Percentiles rank a stretch among this genome's conserved stretches.
Conservation (phyloP, 139 green algal species). For the Zygnema cylindricum region DNA sequence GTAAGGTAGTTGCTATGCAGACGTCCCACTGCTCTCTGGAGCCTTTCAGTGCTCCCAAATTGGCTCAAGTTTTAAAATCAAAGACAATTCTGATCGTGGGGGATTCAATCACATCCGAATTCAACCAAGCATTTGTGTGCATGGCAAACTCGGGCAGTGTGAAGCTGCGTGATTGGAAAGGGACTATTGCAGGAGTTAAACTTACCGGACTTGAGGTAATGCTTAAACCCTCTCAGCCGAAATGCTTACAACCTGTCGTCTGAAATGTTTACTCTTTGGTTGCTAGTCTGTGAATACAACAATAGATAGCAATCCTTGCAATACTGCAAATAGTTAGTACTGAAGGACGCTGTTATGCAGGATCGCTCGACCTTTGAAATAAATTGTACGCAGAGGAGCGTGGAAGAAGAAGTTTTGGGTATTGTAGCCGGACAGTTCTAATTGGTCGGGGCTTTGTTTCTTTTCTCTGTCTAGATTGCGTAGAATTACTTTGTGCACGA, state of each 20-base stretch:
- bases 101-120: not conserved
- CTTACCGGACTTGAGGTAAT: not conserved
- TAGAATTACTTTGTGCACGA: not conserved
- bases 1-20: too few species aligned
- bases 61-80: not conserved
- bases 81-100: not conserved
- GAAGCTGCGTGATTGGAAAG: not conserved
- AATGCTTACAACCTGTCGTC: not conserved
- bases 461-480: not conserved
- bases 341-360: too few species aligned
- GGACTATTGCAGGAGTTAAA: not conserved
- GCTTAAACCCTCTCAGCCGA: not conserved
- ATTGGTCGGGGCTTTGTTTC: not conserved
- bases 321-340: too few species aligned
- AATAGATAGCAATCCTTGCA: too few species aligned
- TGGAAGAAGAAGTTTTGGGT: not conserved
- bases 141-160: slow-evolving; percentile 3
- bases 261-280: too few species aligned
- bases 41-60: not conserved
- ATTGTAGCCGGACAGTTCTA: not conserved
- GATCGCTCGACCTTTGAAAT: too few species aligned
- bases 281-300: too few species aligned
- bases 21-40: not conserved
- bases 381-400: too few species aligned
- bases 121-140: not conserved